Evolutionary conservation across 1,284 basidiomycete species (phyloP).

Genomic region (Boletus subluridellus): DNA sequence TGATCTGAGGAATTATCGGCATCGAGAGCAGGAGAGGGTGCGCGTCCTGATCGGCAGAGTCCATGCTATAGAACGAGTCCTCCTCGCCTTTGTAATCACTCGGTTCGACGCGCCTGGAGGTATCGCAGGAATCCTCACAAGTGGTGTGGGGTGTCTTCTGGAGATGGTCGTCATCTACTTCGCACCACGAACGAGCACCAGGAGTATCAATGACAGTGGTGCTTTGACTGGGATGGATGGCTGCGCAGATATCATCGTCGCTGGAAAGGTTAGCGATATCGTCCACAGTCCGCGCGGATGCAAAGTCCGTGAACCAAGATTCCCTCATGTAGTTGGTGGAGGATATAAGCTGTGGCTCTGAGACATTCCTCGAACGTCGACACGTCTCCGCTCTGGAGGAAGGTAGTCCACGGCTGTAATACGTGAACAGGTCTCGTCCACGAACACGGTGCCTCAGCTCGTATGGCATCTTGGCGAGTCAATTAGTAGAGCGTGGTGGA

Average conservation of each 20-base stretch:
- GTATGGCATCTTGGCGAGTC: neutral
- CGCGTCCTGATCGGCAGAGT: constrained; percentile 28
- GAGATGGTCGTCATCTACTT: neutral
- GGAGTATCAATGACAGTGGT: neutral
- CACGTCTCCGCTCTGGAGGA: neutral
- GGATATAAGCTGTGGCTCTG: constrained; percentile 23
- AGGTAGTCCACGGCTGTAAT: neutral
- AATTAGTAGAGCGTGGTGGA: neutral
- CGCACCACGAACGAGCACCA: neutral
- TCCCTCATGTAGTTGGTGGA: constrained; percentile 18
- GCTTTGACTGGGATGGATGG: neutral
- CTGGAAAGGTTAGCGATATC: constrained; percentile 10
- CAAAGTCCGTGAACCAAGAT: constrained; percentile 18
- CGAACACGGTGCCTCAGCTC: neutral
- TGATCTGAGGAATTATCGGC: constrained; percentile 29
- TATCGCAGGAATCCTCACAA: neutral
- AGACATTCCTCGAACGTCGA: constrained; percentile 20
- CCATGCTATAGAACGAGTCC: constrained; percentile 26
- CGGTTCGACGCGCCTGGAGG: neutral
- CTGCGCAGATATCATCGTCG: neutral
- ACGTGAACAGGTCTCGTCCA: constrained; percentile 2
- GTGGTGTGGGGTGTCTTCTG: neutral
- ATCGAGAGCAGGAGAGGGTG: constrained; percentile 28
- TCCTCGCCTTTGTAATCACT: constrained; percentile 10
- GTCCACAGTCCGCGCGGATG: constrained; percentile 12